Percentiles rank a stretch among this genome's conserved stretches.
Conservation (phyloP, 345 rosid genomes). For the Citrus sinensis region DVS_A1.0 CM039162.1:5016001-5016500, state of each 20-base stretch:
- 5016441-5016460: conserved; percentile 80
- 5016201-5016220: conserved; percentile 50
- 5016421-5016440: conserved; percentile 99
- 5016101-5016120: conserved; percentile 98
- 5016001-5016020: conserved; percentile 71
- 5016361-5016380: not conserved
- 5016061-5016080: conserved; percentile 90
- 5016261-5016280: not conserved
- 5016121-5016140: conserved; percentile 94
- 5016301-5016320: not conserved
- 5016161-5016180: conserved; percentile 88
- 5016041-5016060: conserved; percentile 83
- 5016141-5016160: conserved; percentile 93
- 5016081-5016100: conserved; percentile 95
- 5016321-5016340: not conserved
- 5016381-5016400: conserved; percentile 38
- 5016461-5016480: conserved; percentile 98
- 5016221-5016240: not conserved
- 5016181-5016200: conserved; percentile 87
- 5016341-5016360: not conserved
- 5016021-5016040: conserved; percentile 93
- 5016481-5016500: conserved; percentile 91
- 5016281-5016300: not conserved
- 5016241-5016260: not conserved
- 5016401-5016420: conserved; percentile 95